A percentile compares a stretch with the other conserved stretches of the same genome.
Conservation (phyloP, 2,329 filamentous ascomycete species). For the Colletotrichum simmondsii region DNA sequence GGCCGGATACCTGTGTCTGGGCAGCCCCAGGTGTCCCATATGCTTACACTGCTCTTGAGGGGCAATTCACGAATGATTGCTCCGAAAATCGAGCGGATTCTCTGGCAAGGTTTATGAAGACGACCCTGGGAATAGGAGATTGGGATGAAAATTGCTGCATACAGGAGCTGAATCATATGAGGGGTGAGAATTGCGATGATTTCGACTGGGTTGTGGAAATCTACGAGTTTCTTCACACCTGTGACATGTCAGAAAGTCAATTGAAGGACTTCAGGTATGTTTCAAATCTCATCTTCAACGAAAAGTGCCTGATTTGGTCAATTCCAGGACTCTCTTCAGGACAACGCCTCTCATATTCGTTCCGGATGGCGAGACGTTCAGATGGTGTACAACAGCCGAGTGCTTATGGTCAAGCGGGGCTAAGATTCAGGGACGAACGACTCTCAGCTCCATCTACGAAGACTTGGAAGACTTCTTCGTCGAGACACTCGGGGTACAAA, state of each 20-base stretch:
- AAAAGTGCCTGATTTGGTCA: background rate
- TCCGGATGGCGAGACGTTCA: background rate
- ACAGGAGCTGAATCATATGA: background rate
- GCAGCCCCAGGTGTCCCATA: background rate
- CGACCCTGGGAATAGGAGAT: background rate
- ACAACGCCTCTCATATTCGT: constrained; percentile 26
- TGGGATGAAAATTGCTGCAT: background rate
- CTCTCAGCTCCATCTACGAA: constrained; percentile 42
- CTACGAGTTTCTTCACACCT: background rate
- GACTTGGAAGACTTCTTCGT: constrained; percentile 45
- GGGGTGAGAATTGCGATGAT: background rate
- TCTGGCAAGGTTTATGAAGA: background rate
- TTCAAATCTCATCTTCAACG: background rate
- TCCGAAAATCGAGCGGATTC: background rate
- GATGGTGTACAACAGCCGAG: constrained; percentile 42
- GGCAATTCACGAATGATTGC: background rate
- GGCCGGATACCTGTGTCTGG: background rate
- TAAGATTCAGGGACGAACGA: constrained; percentile 39
- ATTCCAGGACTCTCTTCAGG: background rate
- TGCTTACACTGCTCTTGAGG: background rate
- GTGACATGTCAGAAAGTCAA: background rate
- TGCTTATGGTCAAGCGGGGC: constrained; percentile 49
- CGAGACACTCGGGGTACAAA: constrained; percentile 40
- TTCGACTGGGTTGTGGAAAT: background rate
- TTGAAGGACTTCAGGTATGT: background rate